phyloP scores from a whole-genome alignment of 768 basidiomycete genomes.

The Macrolepiota dolichaula region DNA sequence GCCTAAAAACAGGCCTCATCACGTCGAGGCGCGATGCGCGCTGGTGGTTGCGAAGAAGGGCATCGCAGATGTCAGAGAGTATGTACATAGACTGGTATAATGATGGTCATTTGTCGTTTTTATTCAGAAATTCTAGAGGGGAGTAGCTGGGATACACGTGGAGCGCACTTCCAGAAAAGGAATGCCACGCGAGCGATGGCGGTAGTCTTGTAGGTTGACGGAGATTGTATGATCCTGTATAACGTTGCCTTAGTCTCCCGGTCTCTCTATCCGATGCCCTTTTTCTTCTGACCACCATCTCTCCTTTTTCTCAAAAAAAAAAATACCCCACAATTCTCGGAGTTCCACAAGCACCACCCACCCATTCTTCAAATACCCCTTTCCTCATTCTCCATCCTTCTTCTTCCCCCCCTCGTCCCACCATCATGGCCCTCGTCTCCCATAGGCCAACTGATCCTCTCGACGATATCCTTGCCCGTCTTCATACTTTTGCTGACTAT shows the following conservation, averaged over 20 bases:
- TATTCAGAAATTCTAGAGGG: constrained; percentile 6
- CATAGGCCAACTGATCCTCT: constrained; percentile 12
- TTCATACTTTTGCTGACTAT: constrained; percentile 17
- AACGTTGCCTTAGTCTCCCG: background rate
- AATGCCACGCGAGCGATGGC: constrained; percentile 9
- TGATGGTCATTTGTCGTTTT: background rate
- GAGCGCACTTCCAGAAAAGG: background rate
- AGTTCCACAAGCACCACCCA: constrained; percentile 8
- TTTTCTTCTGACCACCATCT: background rate
- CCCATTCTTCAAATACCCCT: constrained; percentile 15
- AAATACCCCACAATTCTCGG: background rate
- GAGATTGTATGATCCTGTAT: background rate
- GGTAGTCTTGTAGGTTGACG: background rate
- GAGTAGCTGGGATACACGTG: constrained; percentile 1
- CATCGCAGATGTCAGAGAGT: background rate
- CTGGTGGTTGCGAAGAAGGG: constrained; percentile 1
- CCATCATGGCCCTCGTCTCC: constrained; percentile 9
- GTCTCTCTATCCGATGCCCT: background rate
- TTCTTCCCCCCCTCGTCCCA: constrained; percentile 18
- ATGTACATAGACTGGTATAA: constrained; percentile 2
- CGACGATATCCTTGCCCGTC: constrained; percentile 16
- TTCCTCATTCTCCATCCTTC: constrained; percentile 10
- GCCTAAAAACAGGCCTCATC: background rate
- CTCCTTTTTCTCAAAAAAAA: constrained; percentile 1
- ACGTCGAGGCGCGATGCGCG: constrained; percentile 5